A percentile compares a stretch with the other conserved stretches of the same genome.
Conservation (phyloP, 208 protist species). For the Leishmania tarentolae region DNA sequence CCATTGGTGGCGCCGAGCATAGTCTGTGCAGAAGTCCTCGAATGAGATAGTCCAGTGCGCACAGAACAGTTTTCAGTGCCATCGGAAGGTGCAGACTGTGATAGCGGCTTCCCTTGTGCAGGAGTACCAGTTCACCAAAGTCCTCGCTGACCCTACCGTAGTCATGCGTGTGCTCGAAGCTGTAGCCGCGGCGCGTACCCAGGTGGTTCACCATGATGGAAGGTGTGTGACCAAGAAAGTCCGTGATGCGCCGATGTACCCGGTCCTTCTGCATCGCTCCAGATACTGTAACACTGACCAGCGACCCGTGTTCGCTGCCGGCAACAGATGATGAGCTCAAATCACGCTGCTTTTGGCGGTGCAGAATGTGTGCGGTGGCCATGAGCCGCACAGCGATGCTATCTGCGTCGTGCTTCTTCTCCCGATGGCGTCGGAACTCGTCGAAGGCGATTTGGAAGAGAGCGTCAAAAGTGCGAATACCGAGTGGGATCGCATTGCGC, state of each 20-base stretch:
- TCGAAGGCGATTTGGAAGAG: slow-evolving; percentile 87
- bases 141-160: slow-evolving; percentile 55
- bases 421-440: slow-evolving; percentile 50
- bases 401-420: slow-evolving; percentile 27
- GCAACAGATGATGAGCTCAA: slow-evolving; percentile 4
- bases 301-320: not conserved
- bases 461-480: slow-evolving; percentile 73
- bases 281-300: not conserved
- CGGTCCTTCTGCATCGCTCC: not conserved
- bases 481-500: slow-evolving; percentile 44
- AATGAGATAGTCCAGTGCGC: slow-evolving; percentile 44
- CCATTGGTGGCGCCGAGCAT: not conserved
- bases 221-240: slow-evolving; percentile 29
- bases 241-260: slow-evolving; percentile 12
- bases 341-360: slow-evolving; percentile 39
- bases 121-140: slow-evolving; percentile 36
- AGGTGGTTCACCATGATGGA: slow-evolving; percentile 31
- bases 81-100: slow-evolving; percentile 38
- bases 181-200: slow-evolving; percentile 73
- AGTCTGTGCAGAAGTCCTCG: slow-evolving; percentile 16
- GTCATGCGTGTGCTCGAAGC: slow-evolving; percentile 74
- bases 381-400: slow-evolving; percentile 30
- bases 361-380: slow-evolving; percentile 25
- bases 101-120: slow-evolving; percentile 32
- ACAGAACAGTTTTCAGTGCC: slow-evolving; percentile 49